Evolutionary conservation across 2,329 filamentous ascomycete genomes (phyloP).

Genomic region (Didymella lethalis): DNA sequence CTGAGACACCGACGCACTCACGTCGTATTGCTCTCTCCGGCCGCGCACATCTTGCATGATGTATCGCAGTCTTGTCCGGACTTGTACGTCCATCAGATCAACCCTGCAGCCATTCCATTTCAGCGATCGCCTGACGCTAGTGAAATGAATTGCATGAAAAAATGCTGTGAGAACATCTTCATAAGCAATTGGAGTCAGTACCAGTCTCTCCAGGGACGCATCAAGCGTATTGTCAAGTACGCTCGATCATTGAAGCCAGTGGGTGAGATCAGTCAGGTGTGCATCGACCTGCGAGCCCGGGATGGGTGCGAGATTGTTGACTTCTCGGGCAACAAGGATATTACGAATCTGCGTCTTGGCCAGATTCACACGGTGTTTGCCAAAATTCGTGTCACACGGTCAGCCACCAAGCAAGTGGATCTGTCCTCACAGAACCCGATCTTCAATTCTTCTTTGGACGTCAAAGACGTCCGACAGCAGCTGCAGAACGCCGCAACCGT

Average conservation of each 20-base stretch:
- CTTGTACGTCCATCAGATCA: slow-evolving; percentile 40
- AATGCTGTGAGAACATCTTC: slow-evolving; percentile 39
- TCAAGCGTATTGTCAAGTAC: slow-evolving; percentile 39
- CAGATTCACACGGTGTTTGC: slow-evolving; percentile 38
- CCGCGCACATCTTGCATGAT: slow-evolving; percentile 30
- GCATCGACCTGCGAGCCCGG: slow-evolving; percentile 32
- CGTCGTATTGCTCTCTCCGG: slow-evolving; percentile 40
- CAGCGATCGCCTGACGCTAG: slow-evolving; percentile 19
- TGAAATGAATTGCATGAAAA: slow-evolving; percentile 27
- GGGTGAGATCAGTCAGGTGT: slow-evolving; percentile 32
- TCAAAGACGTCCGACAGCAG: slow-evolving; percentile 33
- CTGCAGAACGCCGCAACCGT: slow-evolving; percentile 27
- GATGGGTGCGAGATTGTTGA: slow-evolving; percentile 39
- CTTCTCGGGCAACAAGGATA: slow-evolving; percentile 26
- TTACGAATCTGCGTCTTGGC: slow-evolving; percentile 35
- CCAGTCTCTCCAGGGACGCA: slow-evolving; percentile 30
- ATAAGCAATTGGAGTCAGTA: slow-evolving; percentile 38
- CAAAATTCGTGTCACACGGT: slow-evolving; percentile 29
- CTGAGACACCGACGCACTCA: slow-evolving; percentile 34
- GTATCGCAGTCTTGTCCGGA: slow-evolving; percentile 33
- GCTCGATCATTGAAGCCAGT: slow-evolving; percentile 36
- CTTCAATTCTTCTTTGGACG: slow-evolving; percentile 32
- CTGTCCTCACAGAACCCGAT: slow-evolving; percentile 32
- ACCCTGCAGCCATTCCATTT: slow-evolving; percentile 37
- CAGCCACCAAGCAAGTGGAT: slow-evolving; percentile 27